Evolutionary conservation across 1,284 basidiomycete species (phyloP), one percentile per base, ranked within the genome.

Genomic region (Thecaphora thlaspeos): DNA sequence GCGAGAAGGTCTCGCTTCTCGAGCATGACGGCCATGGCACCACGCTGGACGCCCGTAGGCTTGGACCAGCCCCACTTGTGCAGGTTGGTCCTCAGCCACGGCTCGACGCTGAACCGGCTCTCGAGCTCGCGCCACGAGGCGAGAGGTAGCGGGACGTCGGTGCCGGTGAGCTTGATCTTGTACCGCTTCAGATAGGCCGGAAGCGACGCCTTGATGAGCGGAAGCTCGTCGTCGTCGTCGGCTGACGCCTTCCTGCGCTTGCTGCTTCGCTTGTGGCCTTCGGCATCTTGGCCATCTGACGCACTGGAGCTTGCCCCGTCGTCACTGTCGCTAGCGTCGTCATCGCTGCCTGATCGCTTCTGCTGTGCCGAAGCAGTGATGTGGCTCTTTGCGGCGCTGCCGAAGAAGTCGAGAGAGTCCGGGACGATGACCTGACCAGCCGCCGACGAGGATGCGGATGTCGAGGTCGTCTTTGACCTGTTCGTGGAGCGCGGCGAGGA

Each of bases 311-410:
- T 44, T 15, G 52, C 46, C 3, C 55, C 55, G 8, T 59, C 47
- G 0, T 48, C 54, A 7, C 43, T 49, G 3, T 53, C 51, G 19
- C 48, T 36, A 39, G 40, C 48, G 14, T 51, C 45, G 19, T 26
- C 38, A 23, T 55, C 46, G 12, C 19, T 55, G 22, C 46, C 48
- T 7, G 26, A 21, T 43, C 39, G 56, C 54, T 40, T 45, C 40
- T 50, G 60, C 1, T 53, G 45, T 9, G 57, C 54, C 46, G 58
- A 79, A 79, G 36, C 78, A 70, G 60, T 45, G 12, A 38, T 52
- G 76, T 68, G 88, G 87, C 37, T 70, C 78, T 71, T 45, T 54
- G 22, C 59, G 10, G 57, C 68, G 2, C 58, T 64, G 0, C 66
- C 70, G 41, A 76, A 59, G 64, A 68, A 51, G 61, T 62, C 74